A percentile compares a stretch with the other conserved stretches of the same genome.
Evolutionary conservation across 2,329 filamentous ascomycete genomes (phyloP).

Genomic region (Pseudogymnoascus sp.): DNA sequence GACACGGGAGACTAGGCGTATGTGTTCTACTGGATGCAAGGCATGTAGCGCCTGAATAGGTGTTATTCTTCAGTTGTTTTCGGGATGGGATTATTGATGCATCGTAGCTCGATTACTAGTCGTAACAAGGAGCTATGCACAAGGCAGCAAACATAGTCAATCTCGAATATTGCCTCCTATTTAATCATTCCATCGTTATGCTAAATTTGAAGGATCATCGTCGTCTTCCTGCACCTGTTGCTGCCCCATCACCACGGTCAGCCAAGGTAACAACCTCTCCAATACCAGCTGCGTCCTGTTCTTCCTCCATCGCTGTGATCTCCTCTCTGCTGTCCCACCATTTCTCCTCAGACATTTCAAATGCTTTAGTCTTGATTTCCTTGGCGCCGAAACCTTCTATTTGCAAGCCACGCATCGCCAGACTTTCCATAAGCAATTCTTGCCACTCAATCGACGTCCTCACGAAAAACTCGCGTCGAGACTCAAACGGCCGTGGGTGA

Average conservation of each 20-base stretch:
- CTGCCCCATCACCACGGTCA: constrained; percentile 54
- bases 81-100: constrained; percentile 2
- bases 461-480: constrained; percentile 82
- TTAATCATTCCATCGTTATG: constrained; percentile 1
- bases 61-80: not conserved
- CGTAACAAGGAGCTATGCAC: not conserved
- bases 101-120: not conserved
- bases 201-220: constrained; percentile 22
- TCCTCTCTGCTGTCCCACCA: constrained; percentile 99
- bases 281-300: constrained; percentile 91
- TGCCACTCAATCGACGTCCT: constrained; percentile 89
- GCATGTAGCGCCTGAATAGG: constrained; percentile 3
- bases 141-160: not conserved
- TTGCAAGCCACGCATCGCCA: constrained; percentile 59
- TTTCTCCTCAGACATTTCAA: constrained; percentile 85
- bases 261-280: constrained; percentile 85
- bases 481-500: constrained; percentile 58
- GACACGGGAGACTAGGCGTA: constrained; percentile 5
- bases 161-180: not conserved
- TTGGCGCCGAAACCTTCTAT: constrained; percentile 68
- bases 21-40: constrained; percentile 6
- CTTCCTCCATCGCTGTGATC: constrained; percentile 82
- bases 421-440: constrained; percentile 67
- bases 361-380: constrained; percentile 86
- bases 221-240: constrained; percentile 38